A percentile compares a stretch with the other conserved stretches of the same genome.
Evolutionary conservation across 129 eudicot species (phyloP).

Genomic region (Dittrichia graveolens): DNA sequence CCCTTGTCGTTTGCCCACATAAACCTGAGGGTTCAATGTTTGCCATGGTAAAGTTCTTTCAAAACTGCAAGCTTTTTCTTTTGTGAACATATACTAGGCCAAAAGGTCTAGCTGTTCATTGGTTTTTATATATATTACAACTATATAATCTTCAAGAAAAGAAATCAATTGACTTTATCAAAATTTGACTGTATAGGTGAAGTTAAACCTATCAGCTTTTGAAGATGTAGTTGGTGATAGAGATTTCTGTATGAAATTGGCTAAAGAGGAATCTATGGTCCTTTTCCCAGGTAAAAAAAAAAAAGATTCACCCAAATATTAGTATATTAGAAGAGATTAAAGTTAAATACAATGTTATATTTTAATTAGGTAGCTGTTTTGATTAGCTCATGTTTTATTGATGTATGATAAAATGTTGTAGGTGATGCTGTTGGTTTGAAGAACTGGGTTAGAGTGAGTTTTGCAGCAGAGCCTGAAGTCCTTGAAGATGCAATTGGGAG

Average conservation of each 20-base stretch:
- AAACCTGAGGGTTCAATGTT: slow-evolving; percentile 65
- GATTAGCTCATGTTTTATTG: no score
- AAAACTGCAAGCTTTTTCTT: no score
- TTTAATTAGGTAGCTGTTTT: no score
- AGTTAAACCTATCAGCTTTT: slow-evolving; percentile 46
- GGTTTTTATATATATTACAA: no score
- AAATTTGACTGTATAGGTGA: slow-evolving; percentile 39
- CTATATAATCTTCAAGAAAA: no score
- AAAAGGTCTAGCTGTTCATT: no score
- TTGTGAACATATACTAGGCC: no score
- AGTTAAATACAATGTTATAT: no score
- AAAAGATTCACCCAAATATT: neutral
- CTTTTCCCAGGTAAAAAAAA: slow-evolving; percentile 57
- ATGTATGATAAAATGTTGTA: no score
- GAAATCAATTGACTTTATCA: no score
- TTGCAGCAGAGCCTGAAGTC: slow-evolving; percentile 55
- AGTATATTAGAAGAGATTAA: neutral
- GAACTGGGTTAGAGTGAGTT: slow-evolving; percentile 63
- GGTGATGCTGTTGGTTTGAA: slow-evolving; percentile 50
- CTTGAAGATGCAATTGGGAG: slow-evolving; percentile 60
- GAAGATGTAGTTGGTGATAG: slow-evolving; percentile 50
- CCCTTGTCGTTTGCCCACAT: slow-evolving; percentile 45
- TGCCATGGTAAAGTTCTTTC: slow-evolving; percentile 38
- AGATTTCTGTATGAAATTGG: slow-evolving; percentile 69
- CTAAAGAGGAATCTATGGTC: slow-evolving; percentile 61